Evolutionary conservation across 2,329 filamentous ascomycete species (phyloP), one percentile per base, ranked within the genome.

Genomic region (Alternaria ventricosa): DNA sequence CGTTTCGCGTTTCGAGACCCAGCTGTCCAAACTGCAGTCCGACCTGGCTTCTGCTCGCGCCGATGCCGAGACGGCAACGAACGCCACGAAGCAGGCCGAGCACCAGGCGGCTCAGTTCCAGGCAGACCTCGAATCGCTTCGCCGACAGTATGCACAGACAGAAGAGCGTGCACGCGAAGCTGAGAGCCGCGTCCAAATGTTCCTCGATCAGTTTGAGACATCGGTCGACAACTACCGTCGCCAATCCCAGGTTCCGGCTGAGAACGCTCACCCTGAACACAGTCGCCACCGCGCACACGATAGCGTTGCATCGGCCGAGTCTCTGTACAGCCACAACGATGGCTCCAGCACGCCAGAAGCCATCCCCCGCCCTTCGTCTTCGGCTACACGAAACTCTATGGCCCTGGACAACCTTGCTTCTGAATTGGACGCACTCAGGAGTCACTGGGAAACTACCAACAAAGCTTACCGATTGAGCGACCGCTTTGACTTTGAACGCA

Each of bases 181-280:
- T 1, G 96, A 99, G 82, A 90, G 92, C 69, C 97, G 97, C 75
- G 96, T 99, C 22, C 93, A 92, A 30, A 87, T 97, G 74, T 88
- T 99, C 54, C 89, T 99, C 12, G 94, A 98, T 78, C 95, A 98
- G 77, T 94, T 99, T 41, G 95, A 97, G 80, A 89, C 90, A 44
- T 97, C 93, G 5, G 96, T 99, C 15, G 94, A 96, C 81, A 97
- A 92, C 78, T 98, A 98, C 80, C 92, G 96, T 59, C 92, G 96
- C 44, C 93, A 89, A 71, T 88, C 87, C 6, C 84, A 88, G 67
- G 68, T 80, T 30, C 74, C 78, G 25, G 71, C 63, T 6, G 66
- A 63, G 9, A 66, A 77, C 80, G 55, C 75, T 23, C 80, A 78
- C 30, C 71, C 71, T 73, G 81, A 69, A 68, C 67, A 68, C 23